Base-by-base conservation (phyloP, 345 rosid genomes). In the Luvunga scandens region DNA sequence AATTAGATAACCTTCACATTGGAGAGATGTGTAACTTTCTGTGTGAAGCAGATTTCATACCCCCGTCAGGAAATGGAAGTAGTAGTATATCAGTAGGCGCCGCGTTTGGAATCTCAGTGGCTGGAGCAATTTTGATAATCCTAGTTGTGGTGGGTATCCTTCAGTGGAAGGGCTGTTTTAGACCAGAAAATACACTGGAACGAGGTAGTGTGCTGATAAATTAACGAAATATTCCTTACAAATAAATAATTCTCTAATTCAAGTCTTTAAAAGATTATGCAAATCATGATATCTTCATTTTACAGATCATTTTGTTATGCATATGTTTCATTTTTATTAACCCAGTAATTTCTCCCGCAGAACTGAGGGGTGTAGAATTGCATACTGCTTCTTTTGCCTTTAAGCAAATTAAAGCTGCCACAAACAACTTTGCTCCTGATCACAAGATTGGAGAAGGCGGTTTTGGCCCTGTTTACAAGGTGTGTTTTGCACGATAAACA, bases 141-240 rank as follows among this genome's bases (percentile, higher is more conserved):
- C 80, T 91, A 65, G 31, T 88, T 68, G 25, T 89, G 5, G 50
- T 45, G 6, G 85, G 85, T 1, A 73, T 83, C 27, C 78, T 91
- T 69, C 84, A 87, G 91, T 82, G 91, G 89, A 87, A 73, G 80
- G 83, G 87, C 27, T 84, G 78, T 79, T 77, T 84, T 22, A 77
- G 87, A 73, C 80, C 48, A 22, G 81, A 82, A 77, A 78, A 68
- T 69, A 77, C 77, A 73, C 60, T 75, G 85, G 85, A 81, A 28
- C 70, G 66, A 82, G 91, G 91, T 69, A 34, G 21, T 33, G 22
- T 33, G 30, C 6, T 0, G 28, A 59, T 18, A 4, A 21, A 62
- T 27, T 59, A 60, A 73, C 76, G 7, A 59, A n/a, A 45, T 63
- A 38, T 21, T 55, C 18, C 30, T 61, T 74, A 18, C 30, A n/a